Conservation (phyloP, 108 stramenopile species). For the Aurantiochytrium sp. region DNA sequence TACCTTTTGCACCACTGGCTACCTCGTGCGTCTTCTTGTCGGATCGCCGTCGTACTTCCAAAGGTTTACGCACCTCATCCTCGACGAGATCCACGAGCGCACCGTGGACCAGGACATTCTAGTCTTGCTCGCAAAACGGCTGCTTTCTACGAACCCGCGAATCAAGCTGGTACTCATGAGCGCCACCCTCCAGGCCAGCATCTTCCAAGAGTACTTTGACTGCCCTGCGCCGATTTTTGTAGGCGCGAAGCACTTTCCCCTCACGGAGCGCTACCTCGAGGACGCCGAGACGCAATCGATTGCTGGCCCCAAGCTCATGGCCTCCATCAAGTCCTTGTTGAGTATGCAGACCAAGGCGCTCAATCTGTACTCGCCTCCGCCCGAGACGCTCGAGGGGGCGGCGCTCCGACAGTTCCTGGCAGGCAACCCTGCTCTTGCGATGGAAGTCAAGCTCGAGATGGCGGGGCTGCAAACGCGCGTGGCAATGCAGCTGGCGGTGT, state of each 20-base stretch:
- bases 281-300: not conserved
- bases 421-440: not conserved
- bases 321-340: not conserved
- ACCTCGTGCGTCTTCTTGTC: not conserved
- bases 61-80: conserved; percentile 63
- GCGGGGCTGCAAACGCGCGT: not conserved
- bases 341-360: not conserved
- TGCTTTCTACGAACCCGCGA: not conserved
- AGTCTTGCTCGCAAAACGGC: conserved; percentile 41
- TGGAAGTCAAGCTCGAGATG: not conserved
- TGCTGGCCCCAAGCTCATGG: not conserved
- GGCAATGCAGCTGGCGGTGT: not conserved
- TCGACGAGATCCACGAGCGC: conserved; percentile 74
- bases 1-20: not conserved
- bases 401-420: not conserved
- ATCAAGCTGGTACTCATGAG: conserved; percentile 31
- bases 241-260: not conserved
- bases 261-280: not conserved
- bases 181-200: conserved; percentile 13
- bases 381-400: not conserved
- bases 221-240: not conserved
- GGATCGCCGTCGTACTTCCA: not conserved
- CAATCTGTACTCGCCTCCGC: not conserved
- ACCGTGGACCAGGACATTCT: conserved; percentile 66
- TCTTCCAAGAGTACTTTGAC: conserved; percentile 16